phyloP scores from a whole-genome alignment of 164 flowering plant genomes.

The Nymphaea thermarum region DNA sequence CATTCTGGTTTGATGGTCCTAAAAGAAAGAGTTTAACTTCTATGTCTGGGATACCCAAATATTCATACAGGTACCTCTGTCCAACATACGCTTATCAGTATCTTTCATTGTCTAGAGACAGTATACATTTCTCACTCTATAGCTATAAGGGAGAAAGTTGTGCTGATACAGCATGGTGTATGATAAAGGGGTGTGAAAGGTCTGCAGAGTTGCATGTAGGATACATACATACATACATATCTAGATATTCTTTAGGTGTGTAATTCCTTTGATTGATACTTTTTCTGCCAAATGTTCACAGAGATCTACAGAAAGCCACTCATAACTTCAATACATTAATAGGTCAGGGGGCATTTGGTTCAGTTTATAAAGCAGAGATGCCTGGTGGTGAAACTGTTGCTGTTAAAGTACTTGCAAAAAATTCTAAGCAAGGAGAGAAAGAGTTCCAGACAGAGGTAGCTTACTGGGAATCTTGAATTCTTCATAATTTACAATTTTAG shows the following conservation, averaged over 20 bases:
- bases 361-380: constrained; percentile 94
- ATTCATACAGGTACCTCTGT: constrained; percentile 63
- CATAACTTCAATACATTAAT: constrained; percentile 75
- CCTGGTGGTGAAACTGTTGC: constrained; percentile 88
- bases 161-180: too few relatives aligned
- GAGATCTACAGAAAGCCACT: constrained; percentile 95
- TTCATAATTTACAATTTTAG: too few relatives aligned
- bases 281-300: constrained; percentile 10
- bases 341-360: constrained; percentile 97
- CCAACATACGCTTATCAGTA: too few relatives aligned
- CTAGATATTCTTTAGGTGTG: too few relatives aligned
- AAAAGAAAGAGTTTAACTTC: constrained; percentile 51
- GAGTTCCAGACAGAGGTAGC: constrained; percentile 96
- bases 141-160: too few relatives aligned
- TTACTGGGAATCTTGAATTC: too few relatives aligned
- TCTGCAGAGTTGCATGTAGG: too few relatives aligned
- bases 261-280: constrained; percentile 1
- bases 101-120: too few relatives aligned
- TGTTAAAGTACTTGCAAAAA: constrained; percentile 84
- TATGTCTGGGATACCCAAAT: constrained; percentile 83
- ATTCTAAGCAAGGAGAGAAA: constrained; percentile 93
- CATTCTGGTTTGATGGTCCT: constrained; percentile 66
- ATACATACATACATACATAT: too few relatives aligned
- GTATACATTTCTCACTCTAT: too few relatives aligned
- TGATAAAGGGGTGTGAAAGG: too few relatives aligned